Evolutionary conservation across 2,329 filamentous ascomycete genomes (phyloP), one percentile per base, ranked within the genome.

Genomic region (Fusarium subtropicale): DNA sequence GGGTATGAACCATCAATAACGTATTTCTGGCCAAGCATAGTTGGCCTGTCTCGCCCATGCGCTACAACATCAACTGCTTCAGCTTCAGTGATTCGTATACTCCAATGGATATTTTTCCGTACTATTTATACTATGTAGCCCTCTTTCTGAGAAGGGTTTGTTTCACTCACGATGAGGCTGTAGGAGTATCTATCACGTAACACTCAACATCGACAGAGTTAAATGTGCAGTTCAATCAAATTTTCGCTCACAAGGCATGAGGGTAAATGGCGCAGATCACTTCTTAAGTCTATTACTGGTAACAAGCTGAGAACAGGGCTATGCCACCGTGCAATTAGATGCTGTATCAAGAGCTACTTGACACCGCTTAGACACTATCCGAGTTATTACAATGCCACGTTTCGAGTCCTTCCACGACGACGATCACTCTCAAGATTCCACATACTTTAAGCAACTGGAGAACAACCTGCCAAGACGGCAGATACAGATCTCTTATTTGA

Each of bases 11-110:
- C 2, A 5, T 11, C 3, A 10, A 24, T 56, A 7, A 59, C 31
- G 56, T 73, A 73, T 26, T 53, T 71, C 1, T 73, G 71, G 71
- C 71, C 71, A 1, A 54, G 59, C 11, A 54, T 53, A 12, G 59
- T 50, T 18, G 61, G 18, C 71, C 64, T 3, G 47, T 60, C 6
- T 73, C 64, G 18, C 34, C 50, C 11, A 41, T 34, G 66, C 5
- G 64, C 64, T 16, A 66, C 57, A 4, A 76, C 76, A 50, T 78
- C 75, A 31, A 75, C 76, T 5, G 74, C 79, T 6, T 80, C 80
- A 1, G 77, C 78, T 36, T 69, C 76, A 8, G 71, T 74, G 45
- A 81, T 80, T 7, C 82, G 80, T 81, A 46, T 76, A 7, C 74
- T 81, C 69, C 75, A 71, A 58, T 47, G 75, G 13, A 72, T 75